Conservation (phyloP, 192 early-diverging fungal species). For the Rhizophagus clarus region DNA sequence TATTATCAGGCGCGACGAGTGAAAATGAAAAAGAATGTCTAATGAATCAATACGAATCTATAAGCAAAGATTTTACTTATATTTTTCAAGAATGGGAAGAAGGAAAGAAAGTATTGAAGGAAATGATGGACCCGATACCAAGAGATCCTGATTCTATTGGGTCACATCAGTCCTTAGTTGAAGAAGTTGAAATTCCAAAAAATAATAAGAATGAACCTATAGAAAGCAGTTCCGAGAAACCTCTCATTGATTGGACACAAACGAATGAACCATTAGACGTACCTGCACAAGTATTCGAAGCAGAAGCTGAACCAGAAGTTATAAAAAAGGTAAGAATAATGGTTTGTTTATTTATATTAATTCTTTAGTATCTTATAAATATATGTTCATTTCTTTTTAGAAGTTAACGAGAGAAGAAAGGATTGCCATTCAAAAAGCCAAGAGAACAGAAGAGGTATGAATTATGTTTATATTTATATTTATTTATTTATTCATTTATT, state of each 20-base stretch:
- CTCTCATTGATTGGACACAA: conserved; percentile 24
- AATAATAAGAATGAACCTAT: not conserved
- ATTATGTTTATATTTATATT: no score
- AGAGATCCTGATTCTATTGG: conserved; percentile 22
- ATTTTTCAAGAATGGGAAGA: conserved; percentile 57
- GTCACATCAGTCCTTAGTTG: conserved; percentile 15
- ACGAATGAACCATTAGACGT: conserved; percentile 28
- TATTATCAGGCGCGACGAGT: conserved; percentile 29
- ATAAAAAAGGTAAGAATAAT: not conserved
- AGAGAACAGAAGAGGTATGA: conserved; percentile 48
- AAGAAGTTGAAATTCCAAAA: conserved; percentile 13
- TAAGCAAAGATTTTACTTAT: conserved; percentile 48
- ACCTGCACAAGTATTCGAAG: conserved; percentile 49
- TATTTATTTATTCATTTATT: no score
- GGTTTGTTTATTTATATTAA: not conserved
- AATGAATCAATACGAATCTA: conserved; percentile 50
- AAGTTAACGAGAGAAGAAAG: conserved; percentile 54
- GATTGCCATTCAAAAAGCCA: conserved; percentile 46
- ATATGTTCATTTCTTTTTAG: not conserved
- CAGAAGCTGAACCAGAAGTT: conserved; percentile 34
- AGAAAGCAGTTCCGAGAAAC: conserved; percentile 15
- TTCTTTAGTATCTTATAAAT: not conserved
- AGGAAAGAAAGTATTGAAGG: conserved; percentile 46
- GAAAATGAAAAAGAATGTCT: conserved; percentile 36
- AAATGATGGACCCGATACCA: conserved; percentile 39